phyloP scores from a whole-genome alignment of 1,284 basidiomycete species.

The Cutaneotrichosporon curvatum region DNA sequence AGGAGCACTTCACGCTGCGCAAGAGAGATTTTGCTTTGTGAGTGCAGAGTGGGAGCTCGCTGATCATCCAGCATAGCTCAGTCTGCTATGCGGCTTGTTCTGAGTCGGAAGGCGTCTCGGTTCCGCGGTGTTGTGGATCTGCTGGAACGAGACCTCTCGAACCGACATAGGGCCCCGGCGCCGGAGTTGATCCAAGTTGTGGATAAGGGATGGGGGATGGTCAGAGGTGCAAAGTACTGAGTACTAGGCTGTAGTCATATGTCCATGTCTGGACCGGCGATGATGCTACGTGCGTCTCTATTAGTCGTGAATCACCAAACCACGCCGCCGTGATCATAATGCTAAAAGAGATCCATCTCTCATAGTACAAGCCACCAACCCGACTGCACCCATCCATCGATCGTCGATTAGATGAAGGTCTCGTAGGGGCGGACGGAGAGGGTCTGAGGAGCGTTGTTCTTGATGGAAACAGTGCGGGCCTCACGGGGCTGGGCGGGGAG shows the following conservation, averaged over 20 bases:
- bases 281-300: too few relatives aligned
- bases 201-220: constrained; percentile 17
- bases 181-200: constrained; percentile 1
- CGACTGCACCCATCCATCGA: constrained; percentile 3
- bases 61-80: constrained; percentile 48
- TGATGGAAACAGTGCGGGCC: constrained; percentile 65
- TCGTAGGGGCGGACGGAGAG: constrained; percentile 76
- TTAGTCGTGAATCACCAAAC: too few relatives aligned
- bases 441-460: constrained; percentile 82
- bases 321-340: too few relatives aligned
- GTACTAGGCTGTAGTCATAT: too few relatives aligned
- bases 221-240: constrained; percentile 25
- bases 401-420: constrained; percentile 44
- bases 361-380: constrained; percentile 39
- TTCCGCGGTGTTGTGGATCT: constrained; percentile 22
- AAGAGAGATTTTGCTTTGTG: constrained; percentile 60
- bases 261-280: too few relatives aligned
- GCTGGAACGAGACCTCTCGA: constrained; percentile 16
- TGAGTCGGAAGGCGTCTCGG: constrained; percentile 50
- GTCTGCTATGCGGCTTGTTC: constrained; percentile 69
- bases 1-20: constrained; percentile 45
- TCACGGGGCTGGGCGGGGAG: constrained; percentile 77
- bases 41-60: constrained; percentile 20
- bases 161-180: neutral
- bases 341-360: constrained; percentile 30